A percentile compares a stretch with the other conserved stretches of the same genome.
Conservation (phyloP, 2,329 filamentous ascomycete species). For the Monilinia fructicola region DNA sequence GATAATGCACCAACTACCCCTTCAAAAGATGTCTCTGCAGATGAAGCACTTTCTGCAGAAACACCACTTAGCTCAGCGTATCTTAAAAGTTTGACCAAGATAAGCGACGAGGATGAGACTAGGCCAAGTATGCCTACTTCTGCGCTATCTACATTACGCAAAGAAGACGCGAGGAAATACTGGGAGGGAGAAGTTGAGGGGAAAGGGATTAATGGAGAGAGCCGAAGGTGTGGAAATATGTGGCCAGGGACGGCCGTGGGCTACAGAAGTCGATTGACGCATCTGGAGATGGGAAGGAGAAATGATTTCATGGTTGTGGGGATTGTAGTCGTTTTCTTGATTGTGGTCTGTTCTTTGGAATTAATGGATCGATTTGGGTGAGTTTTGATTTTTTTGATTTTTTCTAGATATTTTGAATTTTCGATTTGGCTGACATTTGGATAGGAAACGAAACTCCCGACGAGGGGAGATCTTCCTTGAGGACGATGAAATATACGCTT, state of each 20-base stretch:
- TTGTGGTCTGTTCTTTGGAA: conserved; percentile 28
- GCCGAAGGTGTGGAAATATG: conserved; percentile 9
- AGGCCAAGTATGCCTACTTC: conserved; percentile 33
- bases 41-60: conserved; percentile 31
- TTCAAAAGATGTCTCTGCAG: conserved; percentile 27
- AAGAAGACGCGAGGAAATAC: conserved; percentile 32
- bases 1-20: conserved; percentile 36
- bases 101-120: conserved; percentile 14
- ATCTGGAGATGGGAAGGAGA: conserved; percentile 22
- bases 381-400: neutral
- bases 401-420: neutral
- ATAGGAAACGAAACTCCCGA: conserved; percentile 4
- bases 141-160: conserved; percentile 31
- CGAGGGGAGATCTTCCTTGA: conserved; percentile 32
- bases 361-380: conserved; percentile 30
- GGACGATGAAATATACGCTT: conserved; percentile 31
- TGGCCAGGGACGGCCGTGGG: conserved; percentile 17
- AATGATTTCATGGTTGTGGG: conserved; percentile 38
- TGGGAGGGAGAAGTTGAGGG: conserved; percentile 26
- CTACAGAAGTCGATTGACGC: conserved; percentile 20
- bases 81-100: conserved; percentile 32
- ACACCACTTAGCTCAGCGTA: conserved; percentile 32
- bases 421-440: neutral
- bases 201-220: neutral
- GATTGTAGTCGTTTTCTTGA: conserved; percentile 36